Evolutionary conservation across 176 grass and related monocot species (phyloP).

Genomic region (Phragmites australis): DNA sequence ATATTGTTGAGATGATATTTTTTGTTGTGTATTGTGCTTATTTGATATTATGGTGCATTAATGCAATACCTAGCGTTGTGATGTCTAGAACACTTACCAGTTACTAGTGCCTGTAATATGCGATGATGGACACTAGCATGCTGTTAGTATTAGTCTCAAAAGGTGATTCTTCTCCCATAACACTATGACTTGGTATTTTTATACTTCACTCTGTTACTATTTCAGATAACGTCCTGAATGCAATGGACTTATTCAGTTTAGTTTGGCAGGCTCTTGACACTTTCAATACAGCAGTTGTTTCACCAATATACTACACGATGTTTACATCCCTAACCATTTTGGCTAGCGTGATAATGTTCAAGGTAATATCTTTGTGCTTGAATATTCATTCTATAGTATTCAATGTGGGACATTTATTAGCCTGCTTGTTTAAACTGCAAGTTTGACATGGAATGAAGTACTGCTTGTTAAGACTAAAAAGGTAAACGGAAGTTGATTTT

Average conservation of each 20-base stretch:
- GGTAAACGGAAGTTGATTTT: background rate
- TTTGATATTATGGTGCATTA: background rate
- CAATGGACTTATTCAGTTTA: constrained; percentile 23
- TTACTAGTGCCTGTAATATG: background rate
- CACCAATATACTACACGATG: constrained; percentile 95
- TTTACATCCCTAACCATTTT: constrained; percentile 95
- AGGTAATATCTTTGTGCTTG: constrained; percentile 56
- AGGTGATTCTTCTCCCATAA: background rate
- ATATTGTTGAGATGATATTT: background rate
- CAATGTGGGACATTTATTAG: background rate
- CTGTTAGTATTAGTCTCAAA: constrained; percentile 9
- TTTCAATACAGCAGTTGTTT: constrained; percentile 93
- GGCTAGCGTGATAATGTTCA: constrained; percentile 98
- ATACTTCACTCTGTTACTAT: background rate
- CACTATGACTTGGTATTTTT: background rate
- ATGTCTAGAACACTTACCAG: background rate
- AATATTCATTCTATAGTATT: background rate
- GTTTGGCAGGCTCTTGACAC: constrained; percentile 87
- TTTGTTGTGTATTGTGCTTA: background rate
- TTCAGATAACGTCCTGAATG: background rate
- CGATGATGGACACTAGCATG: background rate
- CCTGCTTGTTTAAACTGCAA: background rate
- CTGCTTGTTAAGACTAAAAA: constrained; percentile 5
- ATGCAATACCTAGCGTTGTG: background rate
- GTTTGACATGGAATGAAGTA: constrained; percentile 14